These are phyloP conservation scores for Chlamydomonas sp. DNA, from an alignment of 139 green algal genomes.

Conservation along the genomic window DNA sequence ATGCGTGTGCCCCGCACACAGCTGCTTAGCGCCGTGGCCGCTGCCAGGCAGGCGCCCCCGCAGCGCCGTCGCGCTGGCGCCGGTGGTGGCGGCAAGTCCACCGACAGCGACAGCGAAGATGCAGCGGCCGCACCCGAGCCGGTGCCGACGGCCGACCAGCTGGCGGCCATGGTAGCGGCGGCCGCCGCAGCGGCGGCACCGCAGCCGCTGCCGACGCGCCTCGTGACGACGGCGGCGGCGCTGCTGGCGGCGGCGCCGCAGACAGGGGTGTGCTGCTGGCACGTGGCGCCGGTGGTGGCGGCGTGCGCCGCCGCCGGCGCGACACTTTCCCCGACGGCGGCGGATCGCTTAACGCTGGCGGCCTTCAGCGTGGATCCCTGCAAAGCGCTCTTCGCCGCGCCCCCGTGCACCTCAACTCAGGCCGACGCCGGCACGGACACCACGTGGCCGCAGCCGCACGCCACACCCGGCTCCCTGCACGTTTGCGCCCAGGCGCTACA, in stretches of 20 bases:
- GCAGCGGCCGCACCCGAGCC: neutral
- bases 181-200: neutral
- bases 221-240: conserved; percentile 6
- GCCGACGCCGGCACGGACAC: neutral
- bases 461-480: conserved; percentile 2
- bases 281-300: conserved; percentile 2
- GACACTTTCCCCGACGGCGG: no score
- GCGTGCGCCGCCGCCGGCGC: neutral
- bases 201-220: neutral
- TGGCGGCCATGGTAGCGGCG: neutral
- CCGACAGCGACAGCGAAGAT: neutral
- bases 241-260: neutral
- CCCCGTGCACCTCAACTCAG: no score
- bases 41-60: no score
- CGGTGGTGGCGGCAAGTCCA: neutral
- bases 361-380: no score
- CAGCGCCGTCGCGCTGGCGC: no score
- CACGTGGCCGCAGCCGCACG: neutral
- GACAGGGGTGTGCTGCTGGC: neutral
- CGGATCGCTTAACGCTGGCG: no score
- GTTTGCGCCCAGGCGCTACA: neutral
- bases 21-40: no score
- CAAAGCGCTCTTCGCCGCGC: no score
- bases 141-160: neutral
- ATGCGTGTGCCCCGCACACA: no score